phyloP scores from a whole-genome alignment of 768 basidiomycete species.

The Lyophyllum shimeji region DNA sequence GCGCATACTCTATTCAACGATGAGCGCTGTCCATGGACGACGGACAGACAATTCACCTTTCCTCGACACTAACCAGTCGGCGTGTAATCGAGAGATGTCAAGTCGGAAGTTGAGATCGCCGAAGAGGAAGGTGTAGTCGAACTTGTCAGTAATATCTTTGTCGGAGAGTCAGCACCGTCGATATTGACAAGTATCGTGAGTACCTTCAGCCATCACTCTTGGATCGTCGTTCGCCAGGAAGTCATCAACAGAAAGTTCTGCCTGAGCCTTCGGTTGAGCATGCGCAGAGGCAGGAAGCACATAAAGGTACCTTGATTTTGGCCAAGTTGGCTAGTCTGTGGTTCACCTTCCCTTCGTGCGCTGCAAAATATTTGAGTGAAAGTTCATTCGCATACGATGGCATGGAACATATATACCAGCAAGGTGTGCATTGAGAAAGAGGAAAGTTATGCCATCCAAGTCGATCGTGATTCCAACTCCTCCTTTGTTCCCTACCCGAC shows the following conservation, averaged over 20 bases:
- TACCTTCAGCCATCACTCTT: constrained; percentile 71
- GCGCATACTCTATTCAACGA: constrained; percentile 61
- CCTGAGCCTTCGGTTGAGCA: constrained; percentile 35
- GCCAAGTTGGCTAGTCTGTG: constrained; percentile 82
- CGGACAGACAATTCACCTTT: constrained; percentile 47
- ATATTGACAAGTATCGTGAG: constrained; percentile 1
- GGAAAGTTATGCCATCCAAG: constrained; percentile 75
- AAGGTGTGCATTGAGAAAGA: constrained; percentile 91
- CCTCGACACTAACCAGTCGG: constrained; percentile 89
- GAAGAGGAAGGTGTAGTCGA: constrained; percentile 86
- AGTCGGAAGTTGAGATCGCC: constrained; percentile 93
- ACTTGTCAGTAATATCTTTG: constrained; percentile 80
- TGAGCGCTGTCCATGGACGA: neutral
- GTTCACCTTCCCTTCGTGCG: constrained; percentile 73
- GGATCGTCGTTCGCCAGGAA: constrained; percentile 69
- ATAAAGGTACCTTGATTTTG: constrained; percentile 77
- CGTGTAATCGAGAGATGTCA: constrained; percentile 86
- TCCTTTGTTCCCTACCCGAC: constrained; percentile 90
- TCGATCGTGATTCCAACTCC: constrained; percentile 90
- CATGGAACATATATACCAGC: constrained; percentile 52
- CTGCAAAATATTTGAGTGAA: constrained; percentile 33
- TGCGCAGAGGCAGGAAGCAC: neutral
- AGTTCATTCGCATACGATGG: neutral
- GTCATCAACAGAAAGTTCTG: constrained; percentile 76
- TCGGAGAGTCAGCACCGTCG: neutral